Percentiles rank a stretch among this genome's conserved stretches.
Conservation (phyloP, 805 yeast genomes). For the Candida saitoana region DNA sequence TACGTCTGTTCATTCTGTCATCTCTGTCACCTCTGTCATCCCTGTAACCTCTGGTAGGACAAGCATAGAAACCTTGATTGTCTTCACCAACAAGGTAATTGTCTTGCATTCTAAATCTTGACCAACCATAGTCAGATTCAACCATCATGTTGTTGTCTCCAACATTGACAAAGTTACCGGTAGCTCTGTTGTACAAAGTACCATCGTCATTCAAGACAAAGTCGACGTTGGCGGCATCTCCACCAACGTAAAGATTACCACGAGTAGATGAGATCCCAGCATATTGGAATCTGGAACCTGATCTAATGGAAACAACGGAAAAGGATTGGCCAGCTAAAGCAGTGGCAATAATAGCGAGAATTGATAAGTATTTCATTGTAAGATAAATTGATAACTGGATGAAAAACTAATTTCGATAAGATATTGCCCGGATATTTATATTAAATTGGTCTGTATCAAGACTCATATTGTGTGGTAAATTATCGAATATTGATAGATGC, state of each 20-base stretch:
- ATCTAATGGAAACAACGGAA: constrained; percentile 18
- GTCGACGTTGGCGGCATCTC: constrained; percentile 8
- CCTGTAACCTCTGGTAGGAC: constrained; percentile 1
- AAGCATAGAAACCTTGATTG: constrained; percentile 6
- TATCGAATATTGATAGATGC: too few species aligned
- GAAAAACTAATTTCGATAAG: background rate
- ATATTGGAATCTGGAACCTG: constrained; percentile 25
- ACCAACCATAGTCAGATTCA: constrained; percentile 2
- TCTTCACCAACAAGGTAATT: constrained; percentile 7
- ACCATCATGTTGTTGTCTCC: constrained; percentile 1
- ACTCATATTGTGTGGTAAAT: too few species aligned
- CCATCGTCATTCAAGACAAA: constrained; percentile 22
- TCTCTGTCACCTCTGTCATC: background rate
- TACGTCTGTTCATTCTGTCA: constrained; percentile 13
- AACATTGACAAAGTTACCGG: constrained; percentile 14
- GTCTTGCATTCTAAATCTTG: constrained; percentile 11
- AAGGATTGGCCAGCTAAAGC: constrained; percentile 22
- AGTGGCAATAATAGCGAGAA: constrained; percentile 18
- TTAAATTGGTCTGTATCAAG: too few species aligned
- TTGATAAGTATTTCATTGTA: constrained; percentile 11
- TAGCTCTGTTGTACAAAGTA: constrained; percentile 16
- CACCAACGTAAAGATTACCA: constrained; percentile 10
- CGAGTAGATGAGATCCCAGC: constrained; percentile 6
- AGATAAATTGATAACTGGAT: background rate
- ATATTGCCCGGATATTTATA: background rate